These are phyloP conservation scores for Pythium folliculosum DNA, from an alignment of 352 stramenopile species.

Conservation along the genomic window DNA sequence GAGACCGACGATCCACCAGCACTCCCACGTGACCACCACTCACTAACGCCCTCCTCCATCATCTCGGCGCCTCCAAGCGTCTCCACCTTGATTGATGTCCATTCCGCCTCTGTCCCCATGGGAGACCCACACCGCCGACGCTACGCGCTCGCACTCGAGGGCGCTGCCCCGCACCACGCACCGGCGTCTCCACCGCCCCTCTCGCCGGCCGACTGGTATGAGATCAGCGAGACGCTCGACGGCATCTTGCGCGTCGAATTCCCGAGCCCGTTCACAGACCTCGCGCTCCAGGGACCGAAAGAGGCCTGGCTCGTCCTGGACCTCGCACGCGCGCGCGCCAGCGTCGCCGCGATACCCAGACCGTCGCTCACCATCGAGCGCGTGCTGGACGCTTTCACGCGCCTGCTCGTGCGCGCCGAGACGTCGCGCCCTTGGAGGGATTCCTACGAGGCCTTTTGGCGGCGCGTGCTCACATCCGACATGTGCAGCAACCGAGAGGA, in stretches of 20 bases:
- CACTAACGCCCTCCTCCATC: not conserved
- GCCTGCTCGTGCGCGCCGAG: conserved; percentile 1
- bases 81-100: too few relatives aligned
- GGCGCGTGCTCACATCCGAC: not conserved
- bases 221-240: not conserved
- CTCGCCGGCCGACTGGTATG: not conserved
- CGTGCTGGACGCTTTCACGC: not conserved
- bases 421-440: not conserved
- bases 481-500: not conserved
- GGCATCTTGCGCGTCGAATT: not conserved
- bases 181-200: not conserved
- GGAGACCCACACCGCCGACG: too few relatives aligned
- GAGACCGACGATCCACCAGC: not conserved
- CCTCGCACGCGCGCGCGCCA: not conserved
- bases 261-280: not conserved
- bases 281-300: not conserved
- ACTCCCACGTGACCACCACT: not conserved
- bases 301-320: not conserved
- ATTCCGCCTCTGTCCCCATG: too few relatives aligned
- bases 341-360: not conserved
- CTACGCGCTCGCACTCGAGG: not conserved
- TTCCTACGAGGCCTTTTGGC: conserved; percentile 1
- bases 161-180: not conserved
- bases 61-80: not conserved
- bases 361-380: not conserved